Evolutionary conservation across 2,329 filamentous ascomycete genomes (phyloP).

Genomic region (Fusarium hostae): DNA sequence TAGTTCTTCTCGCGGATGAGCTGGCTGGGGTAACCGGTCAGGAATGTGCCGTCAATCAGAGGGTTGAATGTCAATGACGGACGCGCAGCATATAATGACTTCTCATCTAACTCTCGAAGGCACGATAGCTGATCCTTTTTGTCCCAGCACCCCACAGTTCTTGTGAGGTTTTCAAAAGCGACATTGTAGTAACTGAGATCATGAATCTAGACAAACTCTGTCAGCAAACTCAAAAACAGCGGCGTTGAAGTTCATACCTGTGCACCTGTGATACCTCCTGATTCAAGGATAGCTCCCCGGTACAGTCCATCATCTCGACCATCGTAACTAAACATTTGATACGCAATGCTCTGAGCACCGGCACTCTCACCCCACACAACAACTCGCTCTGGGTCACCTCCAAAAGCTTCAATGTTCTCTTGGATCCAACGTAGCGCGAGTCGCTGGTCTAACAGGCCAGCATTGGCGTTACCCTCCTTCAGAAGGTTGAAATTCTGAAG

Average conservation of each 20-base stretch:
- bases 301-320: conserved; percentile 67
- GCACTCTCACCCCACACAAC: conserved; percentile 62
- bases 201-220: conserved; percentile 22
- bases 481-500: conserved; percentile 58
- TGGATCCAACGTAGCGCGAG: conserved; percentile 62
- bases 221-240: background rate
- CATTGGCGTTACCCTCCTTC: conserved; percentile 57
- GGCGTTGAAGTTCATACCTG: conserved; percentile 12
- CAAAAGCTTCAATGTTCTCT: conserved; percentile 64
- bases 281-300: conserved; percentile 64
- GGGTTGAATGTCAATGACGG: conserved; percentile 55
- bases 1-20: conserved; percentile 56
- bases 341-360: conserved; percentile 54
- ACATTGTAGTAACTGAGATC: conserved; percentile 45
- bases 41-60: conserved; percentile 59
- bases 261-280: conserved; percentile 51
- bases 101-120: conserved; percentile 49
- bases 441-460: conserved; percentile 62
- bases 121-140: conserved; percentile 51
- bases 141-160: conserved; percentile 47
- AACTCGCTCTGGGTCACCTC: conserved; percentile 58
- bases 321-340: conserved; percentile 65
- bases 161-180: conserved; percentile 43
- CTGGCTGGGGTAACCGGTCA: conserved; percentile 60
- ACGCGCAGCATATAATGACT: conserved; percentile 49